Evolutionary conservation across 2,329 filamentous ascomycete species (phyloP).

Genomic region (Samsoniella hepiali): DNA sequence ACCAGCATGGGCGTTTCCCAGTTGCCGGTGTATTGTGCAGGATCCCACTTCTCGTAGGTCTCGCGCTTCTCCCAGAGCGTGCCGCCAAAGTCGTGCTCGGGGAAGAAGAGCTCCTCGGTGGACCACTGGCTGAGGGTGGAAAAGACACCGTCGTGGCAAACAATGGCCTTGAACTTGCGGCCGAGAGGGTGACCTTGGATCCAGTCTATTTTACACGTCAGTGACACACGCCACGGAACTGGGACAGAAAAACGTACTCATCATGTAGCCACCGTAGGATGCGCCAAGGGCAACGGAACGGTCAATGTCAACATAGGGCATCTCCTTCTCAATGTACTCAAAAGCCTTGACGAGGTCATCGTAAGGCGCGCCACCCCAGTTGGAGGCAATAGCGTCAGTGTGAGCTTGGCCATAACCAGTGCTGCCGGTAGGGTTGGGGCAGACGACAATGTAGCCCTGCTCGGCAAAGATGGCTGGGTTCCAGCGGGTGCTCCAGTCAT

Average conservation of each 20-base stretch:
- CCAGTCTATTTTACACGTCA: conserved; percentile 57
- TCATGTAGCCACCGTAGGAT: conserved; percentile 73
- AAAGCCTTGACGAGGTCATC: conserved; percentile 76
- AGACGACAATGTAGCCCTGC: conserved; percentile 79
- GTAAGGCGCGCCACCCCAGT: conserved; percentile 87
- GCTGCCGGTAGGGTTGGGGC: conserved; percentile 79
- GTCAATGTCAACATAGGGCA: conserved; percentile 65
- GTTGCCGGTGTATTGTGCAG: conserved; percentile 58
- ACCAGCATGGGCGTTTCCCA: conserved; percentile 85
- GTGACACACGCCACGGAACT: background rate
- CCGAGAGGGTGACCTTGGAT: conserved; percentile 84
- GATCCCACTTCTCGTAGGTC: conserved; percentile 68
- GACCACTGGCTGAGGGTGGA: conserved; percentile 63
- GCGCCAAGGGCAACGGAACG: conserved; percentile 72
- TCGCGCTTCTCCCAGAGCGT: conserved; percentile 59
- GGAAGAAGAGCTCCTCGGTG: conserved; percentile 69
- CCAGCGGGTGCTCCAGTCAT: conserved; percentile 80
- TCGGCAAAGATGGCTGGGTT: conserved; percentile 84
- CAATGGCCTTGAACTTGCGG: conserved; percentile 80
- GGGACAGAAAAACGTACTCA: conserved; percentile 47
- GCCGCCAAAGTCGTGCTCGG: conserved; percentile 64
- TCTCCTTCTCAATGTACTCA: conserved; percentile 64
- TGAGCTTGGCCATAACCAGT: conserved; percentile 79
- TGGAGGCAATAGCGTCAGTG: conserved; percentile 69
- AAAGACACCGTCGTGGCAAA: conserved; percentile 86